phyloP scores from a whole-genome alignment of 2,329 filamentous ascomycete species.

The Amauroascus niger region DNA sequence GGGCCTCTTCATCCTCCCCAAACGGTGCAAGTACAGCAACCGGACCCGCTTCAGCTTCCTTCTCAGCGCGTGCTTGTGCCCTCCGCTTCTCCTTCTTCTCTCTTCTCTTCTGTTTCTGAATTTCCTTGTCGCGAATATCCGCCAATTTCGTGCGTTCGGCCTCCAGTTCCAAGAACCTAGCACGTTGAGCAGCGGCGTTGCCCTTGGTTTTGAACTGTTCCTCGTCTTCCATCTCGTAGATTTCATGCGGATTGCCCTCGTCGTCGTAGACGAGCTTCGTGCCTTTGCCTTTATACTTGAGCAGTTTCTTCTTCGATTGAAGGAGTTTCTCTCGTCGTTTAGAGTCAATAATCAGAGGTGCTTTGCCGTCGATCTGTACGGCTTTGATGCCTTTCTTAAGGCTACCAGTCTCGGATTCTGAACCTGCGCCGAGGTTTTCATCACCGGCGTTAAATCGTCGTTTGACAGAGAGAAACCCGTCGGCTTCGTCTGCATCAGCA shows the following conservation, averaged over 20 bases:
- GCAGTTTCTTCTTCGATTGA: conserved; percentile 84
- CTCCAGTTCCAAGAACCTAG: conserved; percentile 69
- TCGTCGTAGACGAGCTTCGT: conserved; percentile 86
- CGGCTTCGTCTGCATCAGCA: conserved; percentile 55
- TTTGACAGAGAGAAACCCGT: conserved; percentile 82
- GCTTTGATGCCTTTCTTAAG: conserved; percentile 28
- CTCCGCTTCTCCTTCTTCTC: conserved; percentile 41
- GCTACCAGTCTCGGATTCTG: conserved; percentile 37
- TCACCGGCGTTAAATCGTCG: conserved; percentile 68
- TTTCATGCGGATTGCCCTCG: conserved; percentile 70
- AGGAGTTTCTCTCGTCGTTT: conserved; percentile 94
- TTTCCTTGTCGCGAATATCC: conserved; percentile 72
- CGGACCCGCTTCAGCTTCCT: conserved; percentile 25
- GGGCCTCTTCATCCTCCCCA: conserved; percentile 16
- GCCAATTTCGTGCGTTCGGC: conserved; percentile 59
- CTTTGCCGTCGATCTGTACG: conserved; percentile 49
- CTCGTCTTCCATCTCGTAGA: conserved; percentile 85
- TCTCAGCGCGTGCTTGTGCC: conserved; percentile 29
- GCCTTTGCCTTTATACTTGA: conserved; percentile 80
- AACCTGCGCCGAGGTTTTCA: conserved; percentile 37
- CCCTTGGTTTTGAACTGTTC: conserved; percentile 67
- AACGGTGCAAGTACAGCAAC: conserved; percentile 28
- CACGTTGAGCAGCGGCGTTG: conserved; percentile 63
- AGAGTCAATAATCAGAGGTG: conserved; percentile 76
- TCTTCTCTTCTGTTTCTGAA: conserved; percentile 62